Percentiles rank a stretch among this genome's conserved stretches.
phyloP scores from a whole-genome alignment of 352 stramenopile species.

The Pythium oligandrum region DNA sequence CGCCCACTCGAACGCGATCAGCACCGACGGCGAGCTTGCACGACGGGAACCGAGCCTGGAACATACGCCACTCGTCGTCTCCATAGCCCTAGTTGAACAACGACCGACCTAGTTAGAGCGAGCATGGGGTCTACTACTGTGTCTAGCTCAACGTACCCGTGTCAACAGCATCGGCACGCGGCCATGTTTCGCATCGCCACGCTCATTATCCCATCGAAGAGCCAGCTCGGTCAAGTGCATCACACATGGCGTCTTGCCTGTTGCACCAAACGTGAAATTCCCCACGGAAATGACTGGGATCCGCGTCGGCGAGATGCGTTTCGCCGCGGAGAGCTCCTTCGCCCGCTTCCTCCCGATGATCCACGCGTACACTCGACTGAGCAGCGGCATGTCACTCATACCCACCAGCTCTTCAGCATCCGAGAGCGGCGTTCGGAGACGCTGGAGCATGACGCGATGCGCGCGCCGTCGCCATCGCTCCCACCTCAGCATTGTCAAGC shows the following conservation, averaged over 20 bases:
- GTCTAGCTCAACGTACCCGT: conserved; percentile 19
- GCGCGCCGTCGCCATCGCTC: conserved; percentile 25
- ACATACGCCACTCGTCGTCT: conserved; percentile 65
- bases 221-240: conserved; percentile 14
- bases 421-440: conserved; percentile 22
- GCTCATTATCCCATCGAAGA: conserved; percentile 20
- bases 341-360: conserved; percentile 28
- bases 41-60: conserved; percentile 34
- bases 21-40: conserved; percentile 36
- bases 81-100: conserved; percentile 36
- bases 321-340: conserved; percentile 13
- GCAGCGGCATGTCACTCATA: conserved; percentile 18
- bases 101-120: too few species aligned
- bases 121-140: too few species aligned
- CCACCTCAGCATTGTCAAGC: background rate
- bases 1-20: conserved; percentile 26
- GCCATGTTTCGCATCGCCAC: conserved; percentile 2
- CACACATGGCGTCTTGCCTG: conserved; percentile 65
- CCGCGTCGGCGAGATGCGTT: conserved; percentile 21
- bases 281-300: conserved; percentile 61
- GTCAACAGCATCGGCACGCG: conserved; percentile 47
- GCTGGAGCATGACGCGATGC: conserved; percentile 24
- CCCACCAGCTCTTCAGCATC: background rate
- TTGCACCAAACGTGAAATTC: conserved; percentile 71
- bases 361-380: conserved; percentile 37